phyloP scores from a whole-genome alignment of 2,329 filamentous ascomycete species.

The Botrytis elliptica region DNA sequence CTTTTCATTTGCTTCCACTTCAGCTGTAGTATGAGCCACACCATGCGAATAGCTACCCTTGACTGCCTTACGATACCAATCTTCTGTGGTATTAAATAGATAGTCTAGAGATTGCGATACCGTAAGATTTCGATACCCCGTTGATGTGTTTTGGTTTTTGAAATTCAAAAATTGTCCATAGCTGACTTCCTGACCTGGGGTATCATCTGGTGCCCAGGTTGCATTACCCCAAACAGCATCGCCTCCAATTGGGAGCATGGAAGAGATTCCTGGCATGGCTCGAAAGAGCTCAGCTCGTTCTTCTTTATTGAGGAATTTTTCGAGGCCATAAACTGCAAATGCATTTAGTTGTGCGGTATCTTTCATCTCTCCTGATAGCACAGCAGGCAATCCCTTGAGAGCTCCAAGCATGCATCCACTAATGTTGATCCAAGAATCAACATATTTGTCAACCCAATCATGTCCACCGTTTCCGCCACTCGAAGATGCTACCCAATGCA shows the following conservation, averaged over 20 bases:
- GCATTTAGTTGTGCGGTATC: constrained; percentile 95
- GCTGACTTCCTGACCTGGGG: constrained; percentile 66
- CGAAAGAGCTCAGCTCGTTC: constrained; percentile 93
- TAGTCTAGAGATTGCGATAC: constrained; percentile 75
- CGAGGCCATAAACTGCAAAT: constrained; percentile 93
- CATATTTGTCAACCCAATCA: constrained; percentile 83
- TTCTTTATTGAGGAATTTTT: constrained; percentile 88
- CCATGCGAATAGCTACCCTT: constrained; percentile 80
- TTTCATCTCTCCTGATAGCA: constrained; percentile 96
- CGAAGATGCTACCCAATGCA: constrained; percentile 74
- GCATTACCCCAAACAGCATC: constrained; percentile 92
- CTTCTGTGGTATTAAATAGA: constrained; percentile 72
- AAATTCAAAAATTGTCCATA: constrained; percentile 88
- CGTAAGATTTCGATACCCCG: constrained; percentile 73
- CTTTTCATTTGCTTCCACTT: constrained; percentile 81
- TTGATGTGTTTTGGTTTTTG: constrained; percentile 63
- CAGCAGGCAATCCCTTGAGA: constrained; percentile 83
- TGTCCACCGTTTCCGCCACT: constrained; percentile 78
- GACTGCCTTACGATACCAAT: constrained; percentile 80
- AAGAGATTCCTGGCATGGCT: constrained; percentile 93
- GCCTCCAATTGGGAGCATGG: constrained; percentile 94
- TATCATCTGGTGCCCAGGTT: constrained; percentile 85
- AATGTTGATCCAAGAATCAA: constrained; percentile 98
- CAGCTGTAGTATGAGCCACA: constrained; percentile 72
- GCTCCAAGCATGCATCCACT: constrained; percentile 97